These are phyloP conservation scores for Pythium brachiatum DNA, from an alignment of 352 stramenopile genomes.

Conservation along the genomic window DNA sequence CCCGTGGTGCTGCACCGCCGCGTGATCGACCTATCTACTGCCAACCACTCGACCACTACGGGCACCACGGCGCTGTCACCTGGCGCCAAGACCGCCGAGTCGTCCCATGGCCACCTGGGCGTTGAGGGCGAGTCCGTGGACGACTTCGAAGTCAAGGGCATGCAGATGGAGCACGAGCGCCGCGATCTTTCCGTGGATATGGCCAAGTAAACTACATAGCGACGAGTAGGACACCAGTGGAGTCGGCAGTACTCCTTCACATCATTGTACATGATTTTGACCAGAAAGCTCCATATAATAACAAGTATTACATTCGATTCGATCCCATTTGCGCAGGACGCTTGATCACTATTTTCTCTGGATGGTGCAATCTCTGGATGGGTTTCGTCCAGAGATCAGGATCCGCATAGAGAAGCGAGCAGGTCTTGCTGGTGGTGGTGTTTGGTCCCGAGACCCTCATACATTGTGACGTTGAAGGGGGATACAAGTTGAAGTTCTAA, in stretches of 20 bases:
- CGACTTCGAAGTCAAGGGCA: background rate
- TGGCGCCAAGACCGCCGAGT: background rate
- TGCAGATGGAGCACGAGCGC: background rate
- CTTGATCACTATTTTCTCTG: too few species aligned
- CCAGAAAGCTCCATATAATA: background rate
- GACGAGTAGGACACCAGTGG: background rate
- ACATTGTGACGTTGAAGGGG: too few species aligned
- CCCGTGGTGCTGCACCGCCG: slow-evolving; percentile 14
- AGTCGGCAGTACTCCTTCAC: background rate
- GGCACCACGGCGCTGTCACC: background rate
- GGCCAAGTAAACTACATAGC: background rate
- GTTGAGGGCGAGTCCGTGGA: background rate
- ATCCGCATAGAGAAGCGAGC: too few species aligned
- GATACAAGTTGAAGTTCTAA: too few species aligned
- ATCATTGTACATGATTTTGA: background rate
- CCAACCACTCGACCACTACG: background rate
- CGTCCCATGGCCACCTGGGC: background rate
- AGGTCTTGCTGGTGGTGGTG: too few species aligned
- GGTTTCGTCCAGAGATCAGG: too few species aligned
- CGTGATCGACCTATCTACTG: slow-evolving; percentile 7
- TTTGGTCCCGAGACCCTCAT: too few species aligned
- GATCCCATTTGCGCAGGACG: too few species aligned
- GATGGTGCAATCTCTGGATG: too few species aligned
- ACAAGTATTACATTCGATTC: too few species aligned
- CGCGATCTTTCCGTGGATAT: background rate